Conservation (phyloP, 345 rosid genomes). For the Citrus trifoliata region DNA sequence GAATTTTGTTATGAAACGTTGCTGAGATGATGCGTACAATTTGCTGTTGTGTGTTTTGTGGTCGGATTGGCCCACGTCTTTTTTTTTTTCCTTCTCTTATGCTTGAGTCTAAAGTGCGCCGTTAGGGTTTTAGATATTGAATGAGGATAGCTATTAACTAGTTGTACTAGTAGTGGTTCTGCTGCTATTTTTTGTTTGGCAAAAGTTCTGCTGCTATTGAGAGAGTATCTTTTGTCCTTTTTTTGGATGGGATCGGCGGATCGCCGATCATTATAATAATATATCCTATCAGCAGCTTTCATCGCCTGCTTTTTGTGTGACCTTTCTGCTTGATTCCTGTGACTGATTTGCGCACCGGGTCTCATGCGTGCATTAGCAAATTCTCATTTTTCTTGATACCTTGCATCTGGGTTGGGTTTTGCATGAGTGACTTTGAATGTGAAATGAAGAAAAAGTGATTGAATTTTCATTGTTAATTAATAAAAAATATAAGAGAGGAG, state of each 20-base stretch:
- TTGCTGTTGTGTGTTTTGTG: conserved; percentile 17
- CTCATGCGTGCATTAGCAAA: conserved; percentile 7
- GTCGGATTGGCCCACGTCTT: conserved; percentile 34
- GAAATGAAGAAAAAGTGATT: not conserved
- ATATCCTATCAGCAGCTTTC: conserved; percentile 8
- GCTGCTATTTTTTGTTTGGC: conserved; percentile 5
- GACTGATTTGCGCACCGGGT: not conserved
- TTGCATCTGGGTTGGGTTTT: not conserved
- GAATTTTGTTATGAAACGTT: not conserved
- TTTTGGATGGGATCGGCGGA: conserved; percentile 19
- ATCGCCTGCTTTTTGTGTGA: not conserved
- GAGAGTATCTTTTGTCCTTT: conserved; percentile 4
- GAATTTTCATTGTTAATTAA: conserved; percentile 9
- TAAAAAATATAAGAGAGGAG: not conserved
- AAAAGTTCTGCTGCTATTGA: not conserved
- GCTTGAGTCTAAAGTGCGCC: conserved; percentile 35
- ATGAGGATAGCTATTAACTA: too few relatives aligned
- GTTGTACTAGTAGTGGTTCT: too few relatives aligned
- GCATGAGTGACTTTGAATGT: not conserved
- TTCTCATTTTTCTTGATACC: not conserved
- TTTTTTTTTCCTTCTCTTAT: not conserved
- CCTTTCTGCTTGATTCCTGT: conserved; percentile 8
- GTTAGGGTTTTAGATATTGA: not conserved
- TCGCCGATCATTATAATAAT: conserved; percentile 6
- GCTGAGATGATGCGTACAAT: conserved; percentile 26